Conservation (phyloP, 768 basidiomycete genomes). For the Hericium coralloides region DNA sequence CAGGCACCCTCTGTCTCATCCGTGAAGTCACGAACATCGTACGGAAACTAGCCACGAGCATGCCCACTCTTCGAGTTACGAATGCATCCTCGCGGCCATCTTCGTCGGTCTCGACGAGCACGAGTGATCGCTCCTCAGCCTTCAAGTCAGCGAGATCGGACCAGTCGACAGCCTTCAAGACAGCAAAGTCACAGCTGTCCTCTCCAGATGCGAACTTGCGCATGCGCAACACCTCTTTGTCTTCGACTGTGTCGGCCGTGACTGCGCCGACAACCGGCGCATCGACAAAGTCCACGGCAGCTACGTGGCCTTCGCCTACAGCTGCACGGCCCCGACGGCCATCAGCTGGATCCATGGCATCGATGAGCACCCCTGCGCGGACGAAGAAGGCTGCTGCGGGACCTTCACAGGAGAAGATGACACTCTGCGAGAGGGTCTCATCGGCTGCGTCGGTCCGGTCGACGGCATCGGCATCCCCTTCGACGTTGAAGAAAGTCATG, state of each 20-base stretch:
- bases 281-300: constrained; percentile 5
- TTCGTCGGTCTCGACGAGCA: constrained; percentile 14
- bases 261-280: constrained; percentile 17
- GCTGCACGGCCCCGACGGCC: constrained; percentile 8
- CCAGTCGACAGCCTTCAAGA: constrained; percentile 30
- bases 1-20: constrained; percentile 29
- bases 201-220: constrained; percentile 23
- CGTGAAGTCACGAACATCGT: constrained; percentile 26
- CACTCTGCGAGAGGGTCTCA: not conserved
- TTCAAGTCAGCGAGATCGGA: constrained; percentile 35
- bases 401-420: constrained; percentile 5
- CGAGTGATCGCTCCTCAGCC: constrained; percentile 30
- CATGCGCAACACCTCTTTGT: constrained; percentile 21
- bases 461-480: constrained; percentile 12
- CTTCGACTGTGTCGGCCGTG: constrained; percentile 23
- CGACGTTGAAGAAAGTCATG: constrained; percentile 11
- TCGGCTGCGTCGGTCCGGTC: constrained; percentile 12
- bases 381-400: constrained; percentile 9
- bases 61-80: constrained; percentile 11
- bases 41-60: constrained; percentile 18
- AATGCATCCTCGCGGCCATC: constrained; percentile 17
- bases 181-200: constrained; percentile 30
- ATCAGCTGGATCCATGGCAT: constrained; percentile 7
- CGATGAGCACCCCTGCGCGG: constrained; percentile 9
- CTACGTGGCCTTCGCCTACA: not conserved